Conservation (phyloP, 768 basidiomycete species). For the Pulveroboletus sp. region DNA sequence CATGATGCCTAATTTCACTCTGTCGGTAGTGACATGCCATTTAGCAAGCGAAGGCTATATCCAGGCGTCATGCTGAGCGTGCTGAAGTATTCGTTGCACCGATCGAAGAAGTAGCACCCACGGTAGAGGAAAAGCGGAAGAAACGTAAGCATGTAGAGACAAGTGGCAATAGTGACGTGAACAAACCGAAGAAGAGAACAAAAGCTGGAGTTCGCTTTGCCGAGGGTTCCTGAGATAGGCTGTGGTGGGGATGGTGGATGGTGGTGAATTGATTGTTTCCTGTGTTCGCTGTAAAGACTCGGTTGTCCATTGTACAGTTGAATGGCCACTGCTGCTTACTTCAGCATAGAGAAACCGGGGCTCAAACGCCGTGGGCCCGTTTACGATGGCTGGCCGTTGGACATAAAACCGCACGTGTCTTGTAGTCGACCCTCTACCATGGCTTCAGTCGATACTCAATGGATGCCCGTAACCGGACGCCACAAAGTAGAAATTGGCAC, state of each 20-base stretch:
- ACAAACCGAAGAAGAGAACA: constrained; percentile 40
- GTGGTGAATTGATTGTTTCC: not conserved
- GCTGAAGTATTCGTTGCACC: constrained; percentile 89
- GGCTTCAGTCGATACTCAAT: constrained; percentile 41
- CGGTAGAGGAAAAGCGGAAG: constrained; percentile 74
- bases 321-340: constrained; percentile 18
- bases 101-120: constrained; percentile 64
- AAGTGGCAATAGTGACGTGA: constrained; percentile 30
- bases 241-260: not conserved
- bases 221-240: constrained; percentile 6
- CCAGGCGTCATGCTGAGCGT: constrained; percentile 69
- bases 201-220: constrained; percentile 22
- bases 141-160: constrained; percentile 44
- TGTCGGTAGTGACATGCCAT: not conserved
- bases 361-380: constrained; percentile 6
- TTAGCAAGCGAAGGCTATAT: constrained; percentile 76
- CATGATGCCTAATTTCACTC: not conserved
- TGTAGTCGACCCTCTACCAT: constrained; percentile 35
- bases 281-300: constrained; percentile 9
- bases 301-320: not conserved
- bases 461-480: constrained; percentile 58
- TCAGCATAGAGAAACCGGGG: constrained; percentile 19
- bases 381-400: constrained; percentile 10
- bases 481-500: constrained; percentile 57
- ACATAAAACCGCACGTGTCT: constrained; percentile 14